phyloP scores from a whole-genome alignment of 306 rosid species.

The Sechiopsis laciniata region DNA sequence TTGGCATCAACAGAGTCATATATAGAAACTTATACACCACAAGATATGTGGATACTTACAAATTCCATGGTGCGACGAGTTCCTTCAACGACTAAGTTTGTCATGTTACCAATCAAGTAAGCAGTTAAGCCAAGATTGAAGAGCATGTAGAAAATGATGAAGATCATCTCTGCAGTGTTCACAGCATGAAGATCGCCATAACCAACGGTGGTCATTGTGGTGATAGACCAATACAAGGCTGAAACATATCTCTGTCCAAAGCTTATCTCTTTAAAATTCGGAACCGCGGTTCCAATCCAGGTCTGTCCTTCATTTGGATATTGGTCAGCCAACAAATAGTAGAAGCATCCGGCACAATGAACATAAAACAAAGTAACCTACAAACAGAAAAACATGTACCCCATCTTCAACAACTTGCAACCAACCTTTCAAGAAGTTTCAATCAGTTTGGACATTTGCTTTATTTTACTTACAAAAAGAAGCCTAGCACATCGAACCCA shows the following conservation, averaged over 20 bases:
- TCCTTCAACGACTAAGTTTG: conserved; percentile 88
- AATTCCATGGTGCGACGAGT: conserved; percentile 96
- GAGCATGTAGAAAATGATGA: conserved; percentile 82
- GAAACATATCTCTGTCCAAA: conserved; percentile 59
- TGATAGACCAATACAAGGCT: conserved; percentile 83
- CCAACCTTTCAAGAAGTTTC: conserved; percentile 6
- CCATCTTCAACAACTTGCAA: conserved; percentile 5
- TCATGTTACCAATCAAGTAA: conserved; percentile 96
- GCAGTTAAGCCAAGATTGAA: conserved; percentile 93
- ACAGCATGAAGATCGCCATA: conserved; percentile 92
- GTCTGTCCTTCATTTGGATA: conserved; percentile 66
- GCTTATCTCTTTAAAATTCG: conserved; percentile 66
- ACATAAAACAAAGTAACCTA: conserved; percentile 66
- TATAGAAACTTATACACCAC: not conserved
- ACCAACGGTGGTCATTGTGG: conserved; percentile 94
- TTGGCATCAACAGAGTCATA: not conserved
- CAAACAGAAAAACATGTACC: not conserved
- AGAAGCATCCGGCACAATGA: conserved; percentile 86
- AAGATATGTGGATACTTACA: conserved; percentile 34
- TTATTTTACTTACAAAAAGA: conserved; percentile 48
- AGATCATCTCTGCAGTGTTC: conserved; percentile 73
- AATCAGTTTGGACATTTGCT: conserved; percentile 9
- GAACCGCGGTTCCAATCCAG: conserved; percentile 71
- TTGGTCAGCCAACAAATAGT: conserved; percentile 65
- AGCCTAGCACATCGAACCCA: conserved; percentile 79